Conservation (phyloP, 2,329 filamentous ascomycete species). For the Pseudogymnoascus sp. region DNA sequence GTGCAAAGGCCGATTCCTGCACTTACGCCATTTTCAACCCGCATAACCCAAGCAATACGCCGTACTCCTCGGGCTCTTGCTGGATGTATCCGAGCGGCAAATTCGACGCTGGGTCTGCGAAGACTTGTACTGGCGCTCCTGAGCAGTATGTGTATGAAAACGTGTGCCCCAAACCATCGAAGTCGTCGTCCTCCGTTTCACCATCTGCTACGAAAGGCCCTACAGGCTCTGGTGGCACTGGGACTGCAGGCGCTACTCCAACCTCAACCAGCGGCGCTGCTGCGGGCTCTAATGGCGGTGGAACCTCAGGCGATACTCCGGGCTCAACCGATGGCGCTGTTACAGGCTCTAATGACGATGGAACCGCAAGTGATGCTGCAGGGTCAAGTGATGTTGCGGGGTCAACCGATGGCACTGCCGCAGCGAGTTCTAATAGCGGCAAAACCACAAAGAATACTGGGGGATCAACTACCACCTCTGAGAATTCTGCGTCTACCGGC, state of each 20-base stretch:
- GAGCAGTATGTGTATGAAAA: background rate
- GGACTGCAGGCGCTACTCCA: background rate
- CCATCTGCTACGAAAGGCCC: background rate
- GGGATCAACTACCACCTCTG: background rate
- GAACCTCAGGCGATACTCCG: background rate
- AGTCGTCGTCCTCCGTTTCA: background rate
- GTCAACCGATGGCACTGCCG: background rate
- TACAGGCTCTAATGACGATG: background rate
- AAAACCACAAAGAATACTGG: background rate
- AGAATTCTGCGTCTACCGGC: background rate
- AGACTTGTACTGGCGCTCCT: background rate
- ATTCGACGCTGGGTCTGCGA: background rate
- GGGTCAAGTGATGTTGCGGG: background rate
- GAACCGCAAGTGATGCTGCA: background rate
- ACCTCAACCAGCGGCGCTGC: background rate
- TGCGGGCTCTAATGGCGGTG: background rate
- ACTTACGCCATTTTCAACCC: background rate
- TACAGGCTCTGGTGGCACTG: background rate
- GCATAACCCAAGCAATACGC: background rate
- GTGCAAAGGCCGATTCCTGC: background rate
- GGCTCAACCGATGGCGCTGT: background rate
- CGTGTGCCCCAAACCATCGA: background rate
- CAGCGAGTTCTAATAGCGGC: background rate
- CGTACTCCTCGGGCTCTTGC: background rate
- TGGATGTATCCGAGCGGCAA: background rate